Percentiles rank a stretch among this genome's conserved stretches.
Conservation (phyloP, 2,329 filamentous ascomycete species). For the Basipetospora chlamydospora region DNA sequence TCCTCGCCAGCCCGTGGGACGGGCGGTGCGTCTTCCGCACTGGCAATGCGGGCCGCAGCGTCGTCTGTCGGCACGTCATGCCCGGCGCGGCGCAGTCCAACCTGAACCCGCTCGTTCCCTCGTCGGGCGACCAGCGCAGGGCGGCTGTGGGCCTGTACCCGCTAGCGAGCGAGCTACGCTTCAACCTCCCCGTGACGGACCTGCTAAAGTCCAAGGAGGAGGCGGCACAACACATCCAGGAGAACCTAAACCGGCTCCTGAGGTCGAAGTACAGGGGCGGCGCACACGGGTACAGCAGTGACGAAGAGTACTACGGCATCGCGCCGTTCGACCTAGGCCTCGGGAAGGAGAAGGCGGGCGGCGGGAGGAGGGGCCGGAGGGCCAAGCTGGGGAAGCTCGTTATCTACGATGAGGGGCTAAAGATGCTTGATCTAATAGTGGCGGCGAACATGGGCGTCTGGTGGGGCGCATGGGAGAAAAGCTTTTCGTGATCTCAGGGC, state of each 20-base stretch:
- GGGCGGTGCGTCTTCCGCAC: slow-evolving; percentile 77
- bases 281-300: slow-evolving; percentile 23
- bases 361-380: slow-evolving; percentile 69
- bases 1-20: slow-evolving; percentile 76
- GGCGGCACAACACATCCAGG: slow-evolving; percentile 13
- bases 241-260: slow-evolving; percentile 26
- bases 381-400: slow-evolving; percentile 92
- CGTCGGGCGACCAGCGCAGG: slow-evolving; percentile 17
- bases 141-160: slow-evolving; percentile 13
- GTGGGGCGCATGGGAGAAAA: slow-evolving; percentile 74
- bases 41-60: slow-evolving; percentile 55
- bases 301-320: slow-evolving; percentile 18
- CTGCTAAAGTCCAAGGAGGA: slow-evolving; percentile 25
- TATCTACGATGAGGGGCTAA: slow-evolving; percentile 74
- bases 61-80: slow-evolving; percentile 63
- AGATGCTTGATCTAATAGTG: slow-evolving; percentile 89
- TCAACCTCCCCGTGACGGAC: slow-evolving; percentile 60
- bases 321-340: slow-evolving; percentile 49
- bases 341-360: slow-evolving; percentile 71
- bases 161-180: slow-evolving; percentile 68
- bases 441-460: slow-evolving; percentile 85
- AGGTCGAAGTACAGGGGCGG: slow-evolving; percentile 13
- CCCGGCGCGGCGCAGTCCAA: slow-evolving; percentile 22
- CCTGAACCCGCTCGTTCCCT: slow-evolving; percentile 29
- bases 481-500: slow-evolving; percentile 14